These are phyloP conservation scores for Conticribra guillardii DNA, from an alignment of 108 stramenopile genomes.

Conservation along the genomic window DNA sequence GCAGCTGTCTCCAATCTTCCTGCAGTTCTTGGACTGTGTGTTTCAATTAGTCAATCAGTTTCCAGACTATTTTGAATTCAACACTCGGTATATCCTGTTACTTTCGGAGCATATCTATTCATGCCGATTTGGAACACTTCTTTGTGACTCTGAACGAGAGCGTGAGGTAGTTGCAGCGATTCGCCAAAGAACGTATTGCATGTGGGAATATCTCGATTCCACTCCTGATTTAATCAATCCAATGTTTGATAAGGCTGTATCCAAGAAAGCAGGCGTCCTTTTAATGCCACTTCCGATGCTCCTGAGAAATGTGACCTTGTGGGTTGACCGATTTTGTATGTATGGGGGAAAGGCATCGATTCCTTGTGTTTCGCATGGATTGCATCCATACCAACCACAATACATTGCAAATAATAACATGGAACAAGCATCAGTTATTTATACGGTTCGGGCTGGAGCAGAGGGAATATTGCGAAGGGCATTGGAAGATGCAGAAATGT, in stretches of 20 bases:
- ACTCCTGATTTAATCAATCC: constrained; percentile 50
- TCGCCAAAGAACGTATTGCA: constrained; percentile 79
- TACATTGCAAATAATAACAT: not conserved
- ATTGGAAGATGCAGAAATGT: constrained; percentile 34
- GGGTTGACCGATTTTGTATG: constrained; percentile 76
- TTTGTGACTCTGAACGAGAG: constrained; percentile 92
- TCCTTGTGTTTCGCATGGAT: constrained; percentile 47
- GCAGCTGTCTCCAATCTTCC: constrained; percentile 95
- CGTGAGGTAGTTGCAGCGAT: constrained; percentile 81
- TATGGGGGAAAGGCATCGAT: constrained; percentile 70
- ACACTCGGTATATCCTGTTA: constrained; percentile 69
- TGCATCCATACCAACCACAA: constrained; percentile 17
- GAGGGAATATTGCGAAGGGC: constrained; percentile 28
- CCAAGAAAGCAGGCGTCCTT: constrained; percentile 55
- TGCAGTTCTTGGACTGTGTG: constrained; percentile 98
- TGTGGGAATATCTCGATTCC: constrained; percentile 87
- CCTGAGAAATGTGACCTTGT: constrained; percentile 78
- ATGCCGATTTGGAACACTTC: constrained; percentile 92
- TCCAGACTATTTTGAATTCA: constrained; percentile 91
- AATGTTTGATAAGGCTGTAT: constrained; percentile 33
- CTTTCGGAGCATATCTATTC: constrained; percentile 89
- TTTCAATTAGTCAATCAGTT: constrained; percentile 91
- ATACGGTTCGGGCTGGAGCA: constrained; percentile 16
- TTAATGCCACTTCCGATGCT: constrained; percentile 82
- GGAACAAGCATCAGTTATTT: constrained; percentile 29